These are phyloP conservation scores for Lachancea thermotolerans DNA, from an alignment of 805 yeast genomes.

Conservation along the genomic window DNA sequence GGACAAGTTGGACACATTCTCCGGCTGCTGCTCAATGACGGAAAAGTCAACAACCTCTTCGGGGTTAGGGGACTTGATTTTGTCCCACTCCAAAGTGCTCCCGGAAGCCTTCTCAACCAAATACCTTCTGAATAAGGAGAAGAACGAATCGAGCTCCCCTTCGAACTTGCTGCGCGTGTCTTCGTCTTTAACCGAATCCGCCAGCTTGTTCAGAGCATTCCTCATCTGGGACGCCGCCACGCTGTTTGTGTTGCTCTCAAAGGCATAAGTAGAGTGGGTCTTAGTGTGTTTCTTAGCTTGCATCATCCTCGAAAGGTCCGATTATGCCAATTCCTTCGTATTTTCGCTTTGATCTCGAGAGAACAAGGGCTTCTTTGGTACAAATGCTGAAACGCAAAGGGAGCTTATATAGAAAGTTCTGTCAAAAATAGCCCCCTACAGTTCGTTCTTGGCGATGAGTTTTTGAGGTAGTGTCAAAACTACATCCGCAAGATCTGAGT, in stretches of 20 bases:
- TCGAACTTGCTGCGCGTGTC: conserved; percentile 58
- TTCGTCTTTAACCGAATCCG: conserved; percentile 64
- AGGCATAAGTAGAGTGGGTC: conserved; percentile 51
- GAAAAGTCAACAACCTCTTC: conserved; percentile 84
- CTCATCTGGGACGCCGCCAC: conserved; percentile 98
- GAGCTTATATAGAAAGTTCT: not conserved
- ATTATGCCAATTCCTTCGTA: not conserved
- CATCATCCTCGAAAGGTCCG: conserved; percentile 12
- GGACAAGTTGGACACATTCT: conserved; percentile 42
- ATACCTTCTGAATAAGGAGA: conserved; percentile 88
- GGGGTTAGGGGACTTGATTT: conserved; percentile 82
- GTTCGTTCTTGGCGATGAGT: not conserved
- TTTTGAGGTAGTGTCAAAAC: not conserved
- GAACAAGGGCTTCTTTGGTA: not conserved
- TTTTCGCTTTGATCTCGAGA: not conserved
- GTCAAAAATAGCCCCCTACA: not conserved
- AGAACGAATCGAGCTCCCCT: conserved; percentile 89
- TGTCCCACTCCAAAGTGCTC: conserved; percentile 85
- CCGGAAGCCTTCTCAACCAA: conserved; percentile 84
- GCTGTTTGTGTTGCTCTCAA: conserved; percentile 89
- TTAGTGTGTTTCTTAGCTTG: conserved; percentile 35
- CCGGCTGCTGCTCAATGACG: conserved; percentile 36
- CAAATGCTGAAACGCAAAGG: conserved; percentile 2
- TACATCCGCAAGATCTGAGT: no score
- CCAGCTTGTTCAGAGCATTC: conserved; percentile 82